Percentiles rank a stretch among this genome's conserved stretches.
Conservation (phyloP, 306 rosid species). For the Geum urbanum region DNA sequence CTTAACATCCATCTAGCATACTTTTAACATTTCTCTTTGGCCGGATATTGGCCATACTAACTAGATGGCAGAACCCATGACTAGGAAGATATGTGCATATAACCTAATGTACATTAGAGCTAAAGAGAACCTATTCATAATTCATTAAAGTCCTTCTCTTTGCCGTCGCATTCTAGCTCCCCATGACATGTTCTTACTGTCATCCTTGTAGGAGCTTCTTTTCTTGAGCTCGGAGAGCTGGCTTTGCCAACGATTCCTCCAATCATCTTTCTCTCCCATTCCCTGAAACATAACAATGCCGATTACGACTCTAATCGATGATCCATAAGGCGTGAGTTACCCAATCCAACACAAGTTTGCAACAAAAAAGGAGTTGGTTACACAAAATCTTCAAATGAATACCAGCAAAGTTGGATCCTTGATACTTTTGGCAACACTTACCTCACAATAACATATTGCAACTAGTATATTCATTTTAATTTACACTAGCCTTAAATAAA, state of each 20-base stretch:
- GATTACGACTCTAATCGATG: not conserved
- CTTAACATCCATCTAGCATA: constrained; percentile 4
- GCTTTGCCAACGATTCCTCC: constrained; percentile 60
- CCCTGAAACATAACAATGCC: constrained; percentile 35
- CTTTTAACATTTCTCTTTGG: not conserved
- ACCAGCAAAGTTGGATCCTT: not conserved
- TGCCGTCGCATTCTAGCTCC: constrained; percentile 76
- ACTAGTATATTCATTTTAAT: not conserved
- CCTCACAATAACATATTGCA: not conserved
- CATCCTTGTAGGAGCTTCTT: constrained; percentile 51
- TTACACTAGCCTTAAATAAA: not conserved
- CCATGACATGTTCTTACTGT: constrained; percentile 53
- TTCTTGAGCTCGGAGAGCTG: constrained; percentile 60
- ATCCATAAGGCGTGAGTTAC: not conserved
- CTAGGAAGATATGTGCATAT: not conserved
- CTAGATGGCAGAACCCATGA: constrained; percentile 1
- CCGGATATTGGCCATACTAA: not conserved
- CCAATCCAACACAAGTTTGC: not conserved
- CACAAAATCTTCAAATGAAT: not conserved
- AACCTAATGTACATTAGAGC: not conserved
- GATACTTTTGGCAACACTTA: not conserved
- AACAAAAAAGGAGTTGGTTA: not conserved
- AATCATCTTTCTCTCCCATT: constrained; percentile 36
- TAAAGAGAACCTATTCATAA: constrained; percentile 7
- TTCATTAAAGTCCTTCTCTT: constrained; percentile 37